These are phyloP conservation scores for Fereydounia khargensis DNA, from an alignment of 1,284 basidiomycete species.

Conservation along the genomic window DNA sequence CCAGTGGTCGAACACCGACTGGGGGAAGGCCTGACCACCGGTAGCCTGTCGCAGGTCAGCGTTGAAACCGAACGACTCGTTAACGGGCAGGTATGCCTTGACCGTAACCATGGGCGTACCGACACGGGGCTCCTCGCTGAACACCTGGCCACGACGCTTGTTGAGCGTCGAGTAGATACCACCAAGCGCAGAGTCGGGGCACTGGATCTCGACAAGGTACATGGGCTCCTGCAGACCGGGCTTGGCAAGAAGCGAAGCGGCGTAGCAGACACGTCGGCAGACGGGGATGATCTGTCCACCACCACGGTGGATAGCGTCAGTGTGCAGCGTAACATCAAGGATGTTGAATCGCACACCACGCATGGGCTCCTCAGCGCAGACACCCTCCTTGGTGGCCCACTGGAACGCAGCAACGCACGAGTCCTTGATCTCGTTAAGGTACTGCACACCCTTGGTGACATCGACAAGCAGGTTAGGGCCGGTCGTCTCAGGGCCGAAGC, in stretches of 20 bases:
- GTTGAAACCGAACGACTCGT: conserved; percentile 99
- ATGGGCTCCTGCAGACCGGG: conserved; percentile 95
- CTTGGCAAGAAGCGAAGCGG: conserved; percentile 84
- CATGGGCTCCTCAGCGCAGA: conserved; percentile 95
- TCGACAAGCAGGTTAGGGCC: conserved; percentile 97
- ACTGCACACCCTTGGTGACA: conserved; percentile 91
- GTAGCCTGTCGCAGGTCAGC: conserved; percentile 90
- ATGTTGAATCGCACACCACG: conserved; percentile 96
- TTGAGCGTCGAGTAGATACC: conserved; percentile 93
- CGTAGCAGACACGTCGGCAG: conserved; percentile 93
- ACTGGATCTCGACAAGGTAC: conserved; percentile 97
- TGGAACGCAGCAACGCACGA: conserved; percentile 99
- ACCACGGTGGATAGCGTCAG: conserved; percentile 99
- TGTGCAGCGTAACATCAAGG: conserved; percentile 92
- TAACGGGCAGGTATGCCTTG: conserved; percentile 96
- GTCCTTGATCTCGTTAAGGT: conserved; percentile 90
- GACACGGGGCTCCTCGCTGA: conserved; percentile 92
- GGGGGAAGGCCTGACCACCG: conserved; percentile 96
- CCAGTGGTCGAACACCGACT: conserved; percentile 78
- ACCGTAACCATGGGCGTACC: conserved; percentile 99
- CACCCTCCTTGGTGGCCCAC: conserved; percentile 87
- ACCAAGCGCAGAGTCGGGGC: conserved; percentile 94
- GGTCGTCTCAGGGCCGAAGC: conserved; percentile 97
- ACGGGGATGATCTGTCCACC: conserved; percentile 98
- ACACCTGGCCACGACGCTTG: conserved; percentile 97